A percentile compares a stretch with the other conserved stretches of the same genome.
phyloP scores from a whole-genome alignment of 768 basidiomycete species.

The Pleurotus salmoneostramineus region DNA sequence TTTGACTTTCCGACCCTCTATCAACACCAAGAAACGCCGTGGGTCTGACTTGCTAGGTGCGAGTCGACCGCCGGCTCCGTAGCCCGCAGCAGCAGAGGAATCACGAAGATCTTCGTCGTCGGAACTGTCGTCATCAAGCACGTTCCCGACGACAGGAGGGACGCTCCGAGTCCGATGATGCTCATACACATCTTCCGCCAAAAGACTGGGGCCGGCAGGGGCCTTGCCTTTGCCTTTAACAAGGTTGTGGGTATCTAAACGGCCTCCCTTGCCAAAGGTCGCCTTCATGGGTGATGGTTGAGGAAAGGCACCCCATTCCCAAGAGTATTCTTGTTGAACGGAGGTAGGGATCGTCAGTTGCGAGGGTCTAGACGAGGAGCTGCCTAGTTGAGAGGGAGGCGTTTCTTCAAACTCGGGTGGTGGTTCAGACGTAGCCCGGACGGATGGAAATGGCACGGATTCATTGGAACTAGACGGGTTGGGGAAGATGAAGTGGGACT shows the following conservation, averaged over 20 bases:
- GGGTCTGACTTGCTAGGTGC: constrained; percentile 57
- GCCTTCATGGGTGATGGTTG: constrained; percentile 66
- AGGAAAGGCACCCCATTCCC: constrained; percentile 94
- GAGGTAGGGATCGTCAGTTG: constrained; percentile 14
- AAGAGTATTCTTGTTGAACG: constrained; percentile 74
- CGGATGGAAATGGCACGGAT: constrained; percentile 26
- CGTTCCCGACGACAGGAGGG: constrained; percentile 9
- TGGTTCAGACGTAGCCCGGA: constrained; percentile 59
- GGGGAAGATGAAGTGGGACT: constrained; percentile 12
- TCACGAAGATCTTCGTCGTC: constrained; percentile 20
- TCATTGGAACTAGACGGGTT: constrained; percentile 11
- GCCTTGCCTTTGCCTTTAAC: constrained; percentile 24
- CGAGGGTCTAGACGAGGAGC: constrained; percentile 11
- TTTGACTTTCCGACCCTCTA: constrained; percentile 53
- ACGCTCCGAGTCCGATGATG: constrained; percentile 11
- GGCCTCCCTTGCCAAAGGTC: constrained; percentile 44
- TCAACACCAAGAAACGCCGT: constrained; percentile 58
- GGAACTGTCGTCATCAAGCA: constrained; percentile 16
- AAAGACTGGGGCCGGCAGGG: constrained; percentile 11
- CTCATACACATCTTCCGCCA: constrained; percentile 10
- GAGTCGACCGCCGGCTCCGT: constrained; percentile 50
- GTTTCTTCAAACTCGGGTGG: constrained; percentile 42
- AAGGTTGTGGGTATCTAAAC: constrained; percentile 18
- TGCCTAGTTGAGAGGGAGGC: background rate
- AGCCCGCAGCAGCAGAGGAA: constrained; percentile 15